A percentile compares a stretch with the other conserved stretches of the same genome.
phyloP scores from a whole-genome alignment of 2,329 filamentous ascomycete genomes.

The Aspergillus hortae region DNA sequence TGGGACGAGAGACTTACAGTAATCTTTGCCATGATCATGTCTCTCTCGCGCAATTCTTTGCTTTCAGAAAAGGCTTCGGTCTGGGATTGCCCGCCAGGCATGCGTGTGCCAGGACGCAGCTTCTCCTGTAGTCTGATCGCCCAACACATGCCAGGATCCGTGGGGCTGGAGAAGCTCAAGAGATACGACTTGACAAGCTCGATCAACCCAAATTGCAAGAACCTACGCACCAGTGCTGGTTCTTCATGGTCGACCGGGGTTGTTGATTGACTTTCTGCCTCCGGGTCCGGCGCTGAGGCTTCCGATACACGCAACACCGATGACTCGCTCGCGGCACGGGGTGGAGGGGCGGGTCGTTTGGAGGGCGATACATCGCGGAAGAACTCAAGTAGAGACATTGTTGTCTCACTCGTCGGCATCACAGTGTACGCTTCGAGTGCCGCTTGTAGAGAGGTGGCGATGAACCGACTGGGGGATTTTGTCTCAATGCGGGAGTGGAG shows the following conservation, averaged over 20 bases:
- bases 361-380: slow-evolving; percentile 56
- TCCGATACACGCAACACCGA: slow-evolving; percentile 31
- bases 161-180: slow-evolving; percentile 34
- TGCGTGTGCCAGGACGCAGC: slow-evolving; percentile 49
- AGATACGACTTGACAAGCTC: slow-evolving; percentile 61
- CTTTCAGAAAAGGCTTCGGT: slow-evolving; percentile 50
- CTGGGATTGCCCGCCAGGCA: slow-evolving; percentile 49
- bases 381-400: slow-evolving; percentile 55
- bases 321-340: slow-evolving; percentile 52
- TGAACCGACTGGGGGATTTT: slow-evolving; percentile 61
- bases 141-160: slow-evolving; percentile 42
- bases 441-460: slow-evolving; percentile 62
- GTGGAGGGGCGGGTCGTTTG: slow-evolving; percentile 58
- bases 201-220: slow-evolving; percentile 61
- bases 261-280: slow-evolving; percentile 45
- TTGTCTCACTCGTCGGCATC: slow-evolving; percentile 54
- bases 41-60: slow-evolving; percentile 49
- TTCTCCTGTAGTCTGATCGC: slow-evolving; percentile 55
- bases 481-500: slow-evolving; percentile 61
- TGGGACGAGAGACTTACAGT: slow-evolving; percentile 32
- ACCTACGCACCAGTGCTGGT: slow-evolving; percentile 48
- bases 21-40: slow-evolving; percentile 56
- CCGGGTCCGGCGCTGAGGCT: slow-evolving; percentile 53
- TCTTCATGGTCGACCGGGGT: slow-evolving; percentile 46
- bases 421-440: slow-evolving; percentile 58